phyloP scores from a whole-genome alignment of 192 early-diverging fungal genomes.

The Coemansia sp. region DNA sequence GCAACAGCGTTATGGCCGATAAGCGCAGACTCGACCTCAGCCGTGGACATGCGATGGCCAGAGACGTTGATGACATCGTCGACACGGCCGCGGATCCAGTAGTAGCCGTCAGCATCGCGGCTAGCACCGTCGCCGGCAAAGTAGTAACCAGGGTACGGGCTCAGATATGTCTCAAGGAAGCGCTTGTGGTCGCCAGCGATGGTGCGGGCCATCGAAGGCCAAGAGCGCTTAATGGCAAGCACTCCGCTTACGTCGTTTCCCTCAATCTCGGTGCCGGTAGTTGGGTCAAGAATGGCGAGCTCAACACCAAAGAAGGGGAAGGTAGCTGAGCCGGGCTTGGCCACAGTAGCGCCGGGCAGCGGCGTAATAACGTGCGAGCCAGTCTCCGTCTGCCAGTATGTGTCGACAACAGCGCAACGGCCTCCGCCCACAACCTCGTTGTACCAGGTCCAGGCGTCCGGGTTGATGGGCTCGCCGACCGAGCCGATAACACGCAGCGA shows the following conservation, averaged over 20 bases:
- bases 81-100: slow-evolving; percentile 93
- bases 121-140: slow-evolving; percentile 95
- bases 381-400: slow-evolving; percentile 94
- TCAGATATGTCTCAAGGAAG: slow-evolving; percentile 91
- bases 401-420: slow-evolving; percentile 93
- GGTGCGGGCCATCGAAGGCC: slow-evolving; percentile 92
- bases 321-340: slow-evolving; percentile 95
- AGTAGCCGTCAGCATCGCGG: slow-evolving; percentile 91
- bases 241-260: slow-evolving; percentile 92
- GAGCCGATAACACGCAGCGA: slow-evolving; percentile 89
- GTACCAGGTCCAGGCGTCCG: slow-evolving; percentile 98
- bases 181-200: slow-evolving; percentile 90
- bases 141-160: slow-evolving; percentile 89
- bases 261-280: slow-evolving; percentile 77
- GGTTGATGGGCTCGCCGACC: slow-evolving; percentile 98
- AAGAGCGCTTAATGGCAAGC: slow-evolving; percentile 80
- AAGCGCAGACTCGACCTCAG: slow-evolving; percentile 93
- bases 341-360: slow-evolving; percentile 82
- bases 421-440: slow-evolving; percentile 84
- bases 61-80: slow-evolving; percentile 95
- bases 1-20: slow-evolving; percentile 77
- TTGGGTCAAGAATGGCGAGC: slow-evolving; percentile 79
- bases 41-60: slow-evolving; percentile 90
- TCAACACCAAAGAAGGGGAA: slow-evolving; percentile 98
- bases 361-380: slow-evolving; percentile 92